Evolutionary conservation across 1,284 basidiomycete species (phyloP).

Genomic region (Peniophora sp.): DNA sequence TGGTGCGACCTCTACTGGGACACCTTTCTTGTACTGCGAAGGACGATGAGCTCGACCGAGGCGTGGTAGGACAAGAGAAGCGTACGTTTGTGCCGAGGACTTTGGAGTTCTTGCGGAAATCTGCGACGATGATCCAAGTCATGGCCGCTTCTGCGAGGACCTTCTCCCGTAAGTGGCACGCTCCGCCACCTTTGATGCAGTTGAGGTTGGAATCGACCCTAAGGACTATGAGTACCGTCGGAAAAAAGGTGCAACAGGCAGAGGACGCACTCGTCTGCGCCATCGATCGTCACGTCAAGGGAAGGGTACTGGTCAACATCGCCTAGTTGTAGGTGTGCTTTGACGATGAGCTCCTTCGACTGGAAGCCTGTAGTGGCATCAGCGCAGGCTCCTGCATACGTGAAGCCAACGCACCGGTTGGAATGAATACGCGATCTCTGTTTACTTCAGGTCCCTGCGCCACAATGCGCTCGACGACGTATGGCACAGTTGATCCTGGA

Average conservation of each 20-base stretch:
- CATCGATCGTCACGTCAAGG: slow-evolving; percentile 95
- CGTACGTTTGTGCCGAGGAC: slow-evolving; percentile 79
- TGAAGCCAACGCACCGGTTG: slow-evolving; percentile 54
- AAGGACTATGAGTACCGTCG: slow-evolving; percentile 2
- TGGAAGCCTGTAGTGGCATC: slow-evolving; percentile 69
- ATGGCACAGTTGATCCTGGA: slow-evolving; percentile 90
- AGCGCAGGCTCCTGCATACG: neutral
- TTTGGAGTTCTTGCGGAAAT: slow-evolving; percentile 88
- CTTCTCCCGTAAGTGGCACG: slow-evolving; percentile 95
- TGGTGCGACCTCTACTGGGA: slow-evolving; percentile 94
- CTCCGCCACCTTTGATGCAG: slow-evolving; percentile 97
- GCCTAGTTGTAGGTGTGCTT: slow-evolving; percentile 73
- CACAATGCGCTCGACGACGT: slow-evolving; percentile 92
- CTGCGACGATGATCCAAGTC: slow-evolving; percentile 83
- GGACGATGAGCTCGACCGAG: neutral
- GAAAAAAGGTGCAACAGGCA: neutral
- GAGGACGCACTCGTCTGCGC: slow-evolving; percentile 84
- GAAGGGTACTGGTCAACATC: slow-evolving; percentile 88
- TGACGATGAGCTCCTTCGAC: slow-evolving; percentile 90
- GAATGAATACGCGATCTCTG: slow-evolving; percentile 79
- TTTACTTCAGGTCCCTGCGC: slow-evolving; percentile 79
- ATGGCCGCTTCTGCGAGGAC: slow-evolving; percentile 95
- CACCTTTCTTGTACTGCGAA: slow-evolving; percentile 75
- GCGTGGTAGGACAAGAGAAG: slow-evolving; percentile 9
- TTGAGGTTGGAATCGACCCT: slow-evolving; percentile 88